Conservation (phyloP, 2,329 filamentous ascomycete genomes). For the Xylariales sp. region DNA sequence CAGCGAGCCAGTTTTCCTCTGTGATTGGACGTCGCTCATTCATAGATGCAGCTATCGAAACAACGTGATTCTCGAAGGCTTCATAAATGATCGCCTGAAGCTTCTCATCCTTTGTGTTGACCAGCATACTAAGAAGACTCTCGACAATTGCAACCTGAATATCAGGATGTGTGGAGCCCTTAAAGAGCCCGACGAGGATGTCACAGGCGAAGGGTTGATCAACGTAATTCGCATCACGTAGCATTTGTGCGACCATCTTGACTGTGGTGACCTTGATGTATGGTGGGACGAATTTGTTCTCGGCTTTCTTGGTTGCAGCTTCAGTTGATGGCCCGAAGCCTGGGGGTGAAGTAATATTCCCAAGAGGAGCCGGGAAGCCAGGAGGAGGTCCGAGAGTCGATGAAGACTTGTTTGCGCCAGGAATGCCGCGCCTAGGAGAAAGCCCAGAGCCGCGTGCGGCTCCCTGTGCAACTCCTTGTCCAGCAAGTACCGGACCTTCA, state of each 20-base stretch:
- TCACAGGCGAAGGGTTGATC: slow-evolving; percentile 19
- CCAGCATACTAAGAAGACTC: slow-evolving; percentile 22
- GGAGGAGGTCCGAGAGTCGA: no score
- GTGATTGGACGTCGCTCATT: slow-evolving; percentile 23
- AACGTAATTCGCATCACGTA: slow-evolving; percentile 24
- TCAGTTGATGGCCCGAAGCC: no score
- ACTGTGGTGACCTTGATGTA: slow-evolving; percentile 33
- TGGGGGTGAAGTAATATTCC: no score
- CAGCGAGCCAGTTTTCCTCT: slow-evolving; percentile 24
- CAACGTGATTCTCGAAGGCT: slow-evolving; percentile 19
- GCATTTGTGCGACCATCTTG: slow-evolving; percentile 32
- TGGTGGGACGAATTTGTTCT: slow-evolving; percentile 18
- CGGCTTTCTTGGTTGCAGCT: neutral
- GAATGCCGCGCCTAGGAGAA: no score
- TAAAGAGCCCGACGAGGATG: slow-evolving; percentile 25
- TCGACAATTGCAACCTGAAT: slow-evolving; percentile 24
- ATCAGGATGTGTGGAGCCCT: slow-evolving; percentile 27
- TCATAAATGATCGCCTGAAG: slow-evolving; percentile 20
- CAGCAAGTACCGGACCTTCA: neutral
- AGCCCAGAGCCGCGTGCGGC: neutral
- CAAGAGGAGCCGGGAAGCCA: no score
- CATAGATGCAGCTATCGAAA: slow-evolving; percentile 25
- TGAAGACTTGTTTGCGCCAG: no score
- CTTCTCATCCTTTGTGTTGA: slow-evolving; percentile 11
- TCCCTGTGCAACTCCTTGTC: neutral